Percentiles rank a stretch among this genome's conserved stretches.
These are phyloP conservation scores for Cinnamomum chago DNA, from an alignment of 164 flowering plant species.

Conservation along the genomic window DNA sequence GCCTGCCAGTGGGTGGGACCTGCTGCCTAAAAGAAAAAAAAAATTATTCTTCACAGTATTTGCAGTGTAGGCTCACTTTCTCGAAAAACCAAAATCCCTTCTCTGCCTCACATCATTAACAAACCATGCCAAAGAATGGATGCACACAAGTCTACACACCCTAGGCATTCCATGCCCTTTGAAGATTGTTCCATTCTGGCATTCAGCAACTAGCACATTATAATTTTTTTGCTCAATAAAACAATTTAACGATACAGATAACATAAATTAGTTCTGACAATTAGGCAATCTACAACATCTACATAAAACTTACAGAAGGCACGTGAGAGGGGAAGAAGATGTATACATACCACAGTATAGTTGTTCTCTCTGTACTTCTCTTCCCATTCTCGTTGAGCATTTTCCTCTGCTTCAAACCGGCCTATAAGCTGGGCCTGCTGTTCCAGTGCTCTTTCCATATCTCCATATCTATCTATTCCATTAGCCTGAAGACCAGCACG, in stretches of 20 bases:
- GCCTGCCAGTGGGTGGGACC: too few relatives aligned
- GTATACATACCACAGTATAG: conserved; percentile 48
- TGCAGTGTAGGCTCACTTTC: background rate
- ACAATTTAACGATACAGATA: too few relatives aligned
- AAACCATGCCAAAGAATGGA: too few relatives aligned
- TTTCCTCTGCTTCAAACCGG: conserved; percentile 70
- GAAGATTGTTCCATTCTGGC: too few relatives aligned
- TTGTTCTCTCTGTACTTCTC: conserved; percentile 66
- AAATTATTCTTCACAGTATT: background rate
- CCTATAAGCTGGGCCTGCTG: conserved; percentile 63
- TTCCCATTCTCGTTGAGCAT: conserved; percentile 92
- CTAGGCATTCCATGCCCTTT: too few relatives aligned
- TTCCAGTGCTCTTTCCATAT: conserved; percentile 63
- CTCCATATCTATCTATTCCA: conserved; percentile 25
- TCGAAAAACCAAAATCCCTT: background rate
- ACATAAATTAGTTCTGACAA: too few relatives aligned
- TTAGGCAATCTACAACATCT: background rate
- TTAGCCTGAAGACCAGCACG: conserved; percentile 14
- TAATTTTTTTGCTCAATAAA: too few relatives aligned
- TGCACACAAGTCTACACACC: too few relatives aligned
- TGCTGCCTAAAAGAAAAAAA: too few relatives aligned
- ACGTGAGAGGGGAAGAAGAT: background rate
- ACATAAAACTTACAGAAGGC: background rate
- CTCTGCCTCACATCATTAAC: background rate
- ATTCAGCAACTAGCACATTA: too few relatives aligned